Evolutionary conservation across 495 filamentous ascomycete genomes (phyloP).

Genomic region (Trichocladium antarcticum): DNA sequence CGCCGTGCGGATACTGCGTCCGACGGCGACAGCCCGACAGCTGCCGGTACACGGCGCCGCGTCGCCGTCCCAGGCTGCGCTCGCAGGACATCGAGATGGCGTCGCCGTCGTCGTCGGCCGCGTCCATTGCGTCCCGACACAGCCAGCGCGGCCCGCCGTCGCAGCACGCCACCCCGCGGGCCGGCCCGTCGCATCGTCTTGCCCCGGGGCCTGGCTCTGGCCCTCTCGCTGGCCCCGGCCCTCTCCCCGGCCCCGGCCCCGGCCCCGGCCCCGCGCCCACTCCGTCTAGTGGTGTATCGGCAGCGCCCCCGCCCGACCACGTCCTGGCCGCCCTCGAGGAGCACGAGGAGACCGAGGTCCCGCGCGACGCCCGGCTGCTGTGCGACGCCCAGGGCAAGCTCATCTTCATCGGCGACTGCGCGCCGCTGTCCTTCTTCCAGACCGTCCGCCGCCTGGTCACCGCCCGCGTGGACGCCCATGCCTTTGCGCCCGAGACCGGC

Average conservation of each 20-base stretch:
- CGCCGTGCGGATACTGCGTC: slow-evolving; percentile 30
- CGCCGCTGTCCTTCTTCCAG: slow-evolving; percentile 57
- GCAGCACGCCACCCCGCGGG: background rate
- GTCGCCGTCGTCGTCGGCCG: background rate
- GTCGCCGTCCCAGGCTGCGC: slow-evolving; percentile 11
- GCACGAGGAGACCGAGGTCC: slow-evolving; percentile 36
- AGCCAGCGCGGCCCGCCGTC: background rate
- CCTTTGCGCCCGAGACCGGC: slow-evolving; percentile 53
- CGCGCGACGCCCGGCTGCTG: slow-evolving; percentile 41
- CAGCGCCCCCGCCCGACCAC: background rate
- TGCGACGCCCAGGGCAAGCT: slow-evolving; percentile 50
- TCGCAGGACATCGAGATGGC: background rate
- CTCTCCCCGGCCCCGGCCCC: background rate
- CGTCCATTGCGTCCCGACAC: background rate
- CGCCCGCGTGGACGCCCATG: slow-evolving; percentile 47
- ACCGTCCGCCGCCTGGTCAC: slow-evolving; percentile 57
- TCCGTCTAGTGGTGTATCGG: background rate
- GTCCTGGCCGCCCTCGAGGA: slow-evolving; percentile 16
- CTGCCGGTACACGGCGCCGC: slow-evolving; percentile 22
- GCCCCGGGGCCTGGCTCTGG: background rate
- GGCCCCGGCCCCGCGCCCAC: background rate
- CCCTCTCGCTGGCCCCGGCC: background rate
- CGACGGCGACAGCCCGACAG: slow-evolving; percentile 15
- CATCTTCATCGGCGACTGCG: slow-evolving; percentile 58
- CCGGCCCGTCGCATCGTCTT: background rate